Percentiles rank a stretch among this genome's conserved stretches.
Conservation (phyloP, 2,329 filamentous ascomycete genomes). For the Chalaropsis ovoidea region DNA sequence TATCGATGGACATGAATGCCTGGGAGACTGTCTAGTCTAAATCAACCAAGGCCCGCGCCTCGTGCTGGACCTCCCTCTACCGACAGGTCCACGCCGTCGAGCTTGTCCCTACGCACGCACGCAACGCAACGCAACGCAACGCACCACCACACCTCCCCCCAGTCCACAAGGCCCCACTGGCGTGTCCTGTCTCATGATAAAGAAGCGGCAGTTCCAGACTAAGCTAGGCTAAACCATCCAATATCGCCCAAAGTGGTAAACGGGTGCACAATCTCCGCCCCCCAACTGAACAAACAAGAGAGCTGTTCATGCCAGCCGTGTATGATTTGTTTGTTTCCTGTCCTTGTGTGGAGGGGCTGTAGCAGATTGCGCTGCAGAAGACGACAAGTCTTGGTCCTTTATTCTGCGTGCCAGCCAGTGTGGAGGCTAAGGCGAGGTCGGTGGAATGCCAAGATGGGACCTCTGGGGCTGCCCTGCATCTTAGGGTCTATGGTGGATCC, state of each 20-base stretch:
- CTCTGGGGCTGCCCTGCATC: neutral
- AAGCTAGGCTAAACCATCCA: too few species aligned
- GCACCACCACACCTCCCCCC: too few species aligned
- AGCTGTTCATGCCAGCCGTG: neutral
- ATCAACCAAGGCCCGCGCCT: neutral
- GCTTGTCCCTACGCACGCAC: too few species aligned
- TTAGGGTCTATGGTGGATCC: constrained; percentile 5
- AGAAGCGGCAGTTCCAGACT: neutral
- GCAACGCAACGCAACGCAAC: too few species aligned
- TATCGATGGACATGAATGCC: neutral
- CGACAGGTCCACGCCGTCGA: neutral
- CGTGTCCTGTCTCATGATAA: neutral
- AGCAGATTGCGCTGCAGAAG: too few species aligned
- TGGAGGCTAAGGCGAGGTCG: neutral
- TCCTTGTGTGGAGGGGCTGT: too few species aligned
- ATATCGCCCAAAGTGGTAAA: neutral
- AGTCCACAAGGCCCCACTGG: neutral
- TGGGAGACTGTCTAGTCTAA: neutral
- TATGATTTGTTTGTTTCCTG: neutral
- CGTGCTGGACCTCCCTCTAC: neutral
- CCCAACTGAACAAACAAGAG: too few species aligned
- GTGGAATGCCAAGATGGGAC: neutral
- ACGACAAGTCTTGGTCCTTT: neutral
- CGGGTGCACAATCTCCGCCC: neutral
- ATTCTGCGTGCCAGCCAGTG: neutral